Percentiles rank a stretch among this genome's conserved stretches.
These are phyloP conservation scores for Rhodomyrtus tomentosa DNA, from an alignment of 345 rosid genomes.

Conservation along the genomic window DNA sequence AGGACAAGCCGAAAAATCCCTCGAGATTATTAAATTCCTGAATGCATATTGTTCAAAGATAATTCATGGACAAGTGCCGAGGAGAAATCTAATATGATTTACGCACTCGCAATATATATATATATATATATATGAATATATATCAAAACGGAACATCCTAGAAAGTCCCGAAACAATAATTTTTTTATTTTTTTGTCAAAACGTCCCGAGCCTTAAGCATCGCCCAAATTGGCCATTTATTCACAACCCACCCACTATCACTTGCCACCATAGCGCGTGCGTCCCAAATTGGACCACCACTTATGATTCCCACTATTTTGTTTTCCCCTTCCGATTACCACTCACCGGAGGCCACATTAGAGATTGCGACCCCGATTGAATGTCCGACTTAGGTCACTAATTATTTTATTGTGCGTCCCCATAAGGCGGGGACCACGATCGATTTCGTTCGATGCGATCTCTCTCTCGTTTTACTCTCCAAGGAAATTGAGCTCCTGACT, in stretches of 20 bases:
- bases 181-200: too few species aligned
- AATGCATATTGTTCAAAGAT: background rate
- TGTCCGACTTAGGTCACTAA: background rate
- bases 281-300: background rate
- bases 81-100: background rate
- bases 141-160: background rate
- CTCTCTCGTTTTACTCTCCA: too few species aligned
- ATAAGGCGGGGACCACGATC: too few species aligned
- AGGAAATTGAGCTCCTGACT: too few species aligned
- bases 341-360: background rate
- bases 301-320: background rate
- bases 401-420: too few species aligned
- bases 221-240: background rate
- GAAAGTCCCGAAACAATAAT: background rate
- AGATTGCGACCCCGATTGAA: background rate
- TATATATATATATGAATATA: too few species aligned
- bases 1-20: background rate
- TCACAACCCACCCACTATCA: background rate
- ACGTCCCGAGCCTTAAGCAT: background rate
- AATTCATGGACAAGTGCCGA: background rate
- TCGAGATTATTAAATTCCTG: too few species aligned
- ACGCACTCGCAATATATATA: too few species aligned
- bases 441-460: too few species aligned
- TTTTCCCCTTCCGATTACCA: background rate
- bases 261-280: background rate